A percentile compares a stretch with the other conserved stretches of the same genome.
Evolutionary conservation across 2,329 filamentous ascomycete species (phyloP).

Genomic region (Hawksworthiomyces lignivorus): DNA sequence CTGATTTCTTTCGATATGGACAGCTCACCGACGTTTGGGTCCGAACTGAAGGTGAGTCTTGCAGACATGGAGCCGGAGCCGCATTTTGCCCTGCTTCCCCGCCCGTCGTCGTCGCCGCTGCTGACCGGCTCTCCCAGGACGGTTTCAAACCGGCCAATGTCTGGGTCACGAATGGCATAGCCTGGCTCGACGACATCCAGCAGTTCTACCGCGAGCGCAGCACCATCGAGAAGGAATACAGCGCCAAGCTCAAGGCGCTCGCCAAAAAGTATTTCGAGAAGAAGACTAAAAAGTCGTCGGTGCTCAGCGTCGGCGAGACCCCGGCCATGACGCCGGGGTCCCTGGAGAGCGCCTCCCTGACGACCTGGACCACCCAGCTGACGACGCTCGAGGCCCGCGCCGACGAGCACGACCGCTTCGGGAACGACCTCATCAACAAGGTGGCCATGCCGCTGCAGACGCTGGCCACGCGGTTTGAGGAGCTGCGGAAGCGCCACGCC

Average conservation of each 20-base stretch:
- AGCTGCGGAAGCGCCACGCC: conserved; percentile 81
- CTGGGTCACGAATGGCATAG: conserved; percentile 84
- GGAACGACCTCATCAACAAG: conserved; percentile 66
- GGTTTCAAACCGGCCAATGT: conserved; percentile 90
- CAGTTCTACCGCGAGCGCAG: conserved; percentile 95
- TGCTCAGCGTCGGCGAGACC: conserved; percentile 79
- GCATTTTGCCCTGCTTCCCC: neutral
- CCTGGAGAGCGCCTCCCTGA: conserved; percentile 90
- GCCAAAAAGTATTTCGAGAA: conserved; percentile 95
- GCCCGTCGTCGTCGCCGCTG: too few species aligned
- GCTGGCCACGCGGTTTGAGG: conserved; percentile 70
- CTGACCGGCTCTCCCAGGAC: conserved; percentile 51
- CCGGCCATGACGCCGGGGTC: conserved; percentile 91
- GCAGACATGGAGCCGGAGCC: too few species aligned
- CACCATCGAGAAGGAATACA: conserved; percentile 94
- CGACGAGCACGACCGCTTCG: conserved; percentile 80
- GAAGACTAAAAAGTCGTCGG: conserved; percentile 83
- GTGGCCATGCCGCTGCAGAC: conserved; percentile 82
- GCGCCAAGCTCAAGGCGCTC: conserved; percentile 73
- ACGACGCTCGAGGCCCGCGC: conserved; percentile 83
- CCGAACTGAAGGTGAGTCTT: conserved; percentile 68
- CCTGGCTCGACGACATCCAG: conserved; percentile 94
- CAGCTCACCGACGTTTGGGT: conserved; percentile 77
- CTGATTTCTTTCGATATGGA: conserved; percentile 57
- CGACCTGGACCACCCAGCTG: conserved; percentile 92